Percentiles rank a stretch among this genome's conserved stretches.
These are phyloP conservation scores for Calonectria fujianensis DNA, from an alignment of 2,329 filamentous ascomycete genomes.

Conservation along the genomic window DNA sequence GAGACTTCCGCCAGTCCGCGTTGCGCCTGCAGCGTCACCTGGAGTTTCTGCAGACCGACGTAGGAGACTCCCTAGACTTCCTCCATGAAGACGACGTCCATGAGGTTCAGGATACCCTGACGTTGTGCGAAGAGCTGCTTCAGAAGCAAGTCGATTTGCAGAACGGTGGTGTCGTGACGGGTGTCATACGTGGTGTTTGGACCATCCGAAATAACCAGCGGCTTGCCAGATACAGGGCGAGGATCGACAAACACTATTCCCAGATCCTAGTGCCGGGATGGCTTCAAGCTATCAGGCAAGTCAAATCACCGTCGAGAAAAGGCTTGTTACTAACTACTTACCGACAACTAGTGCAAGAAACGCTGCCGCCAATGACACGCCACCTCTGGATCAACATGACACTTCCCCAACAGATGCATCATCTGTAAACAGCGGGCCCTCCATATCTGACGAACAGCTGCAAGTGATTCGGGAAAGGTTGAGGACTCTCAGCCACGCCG, in stretches of 20 bases:
- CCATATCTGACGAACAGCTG: not conserved
- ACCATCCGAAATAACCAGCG: conserved; percentile 12
- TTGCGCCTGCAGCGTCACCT: conserved; percentile 37
- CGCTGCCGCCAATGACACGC: not conserved
- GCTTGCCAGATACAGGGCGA: not conserved
- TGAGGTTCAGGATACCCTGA: not conserved
- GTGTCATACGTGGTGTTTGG: conserved; percentile 18
- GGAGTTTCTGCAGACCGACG: conserved; percentile 26
- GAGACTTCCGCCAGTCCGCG: conserved; percentile 36
- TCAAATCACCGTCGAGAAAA: not conserved
- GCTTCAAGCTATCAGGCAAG: conserved; percentile 16
- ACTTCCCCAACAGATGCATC: not conserved
- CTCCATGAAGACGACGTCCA: not conserved
- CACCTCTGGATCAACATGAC: not conserved
- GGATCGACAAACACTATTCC: not conserved
- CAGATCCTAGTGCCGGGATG: conserved; percentile 11
- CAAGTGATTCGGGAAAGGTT: not conserved
- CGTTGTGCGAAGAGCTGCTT: not conserved
- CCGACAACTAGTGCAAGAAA: conserved; percentile 14
- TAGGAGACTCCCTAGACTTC: not conserved
- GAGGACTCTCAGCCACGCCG: not conserved
- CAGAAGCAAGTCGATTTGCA: conserved; percentile 10
- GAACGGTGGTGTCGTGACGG: not conserved
- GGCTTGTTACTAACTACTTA: not conserved
- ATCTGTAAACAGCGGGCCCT: not conserved